Evolutionary conservation across 306 rosid genomes (phyloP).

Genomic region (Pterocarpus santalinus): DNA sequence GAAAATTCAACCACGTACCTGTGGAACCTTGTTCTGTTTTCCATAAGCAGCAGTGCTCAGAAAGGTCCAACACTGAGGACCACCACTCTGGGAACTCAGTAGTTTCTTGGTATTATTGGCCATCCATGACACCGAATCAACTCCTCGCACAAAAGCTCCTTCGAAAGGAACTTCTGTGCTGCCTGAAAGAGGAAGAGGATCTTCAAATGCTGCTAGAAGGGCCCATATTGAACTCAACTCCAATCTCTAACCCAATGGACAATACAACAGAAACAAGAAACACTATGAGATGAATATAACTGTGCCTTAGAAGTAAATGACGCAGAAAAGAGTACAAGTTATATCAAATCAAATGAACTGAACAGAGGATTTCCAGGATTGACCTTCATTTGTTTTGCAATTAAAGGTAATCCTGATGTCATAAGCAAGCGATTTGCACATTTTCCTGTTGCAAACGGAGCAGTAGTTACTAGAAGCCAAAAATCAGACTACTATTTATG

Average conservation of each 20-base stretch:
- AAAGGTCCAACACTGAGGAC: slow-evolving; percentile 94
- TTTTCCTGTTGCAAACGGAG: slow-evolving; percentile 68
- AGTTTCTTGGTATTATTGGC: slow-evolving; percentile 85
- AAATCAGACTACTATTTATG: background rate
- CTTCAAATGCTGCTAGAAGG: slow-evolving; percentile 91
- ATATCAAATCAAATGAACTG: slow-evolving; percentile 34
- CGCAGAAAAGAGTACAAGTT: slow-evolving; percentile 2
- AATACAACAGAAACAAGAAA: slow-evolving; percentile 43
- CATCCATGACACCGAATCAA: slow-evolving; percentile 94
- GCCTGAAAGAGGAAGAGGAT: slow-evolving; percentile 73
- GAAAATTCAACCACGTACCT: slow-evolving; percentile 62
- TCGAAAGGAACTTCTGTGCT: slow-evolving; percentile 72
- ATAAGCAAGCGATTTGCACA: slow-evolving; percentile 96
- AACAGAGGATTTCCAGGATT: slow-evolving; percentile 14
- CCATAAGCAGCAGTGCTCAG: slow-evolving; percentile 87
- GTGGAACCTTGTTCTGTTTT: slow-evolving; percentile 91
- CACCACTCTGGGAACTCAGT: slow-evolving; percentile 54
- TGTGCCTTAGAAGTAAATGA: slow-evolving; percentile 15
- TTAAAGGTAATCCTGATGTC: slow-evolving; percentile 80
- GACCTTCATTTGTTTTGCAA: slow-evolving; percentile 95
- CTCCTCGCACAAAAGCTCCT: slow-evolving; percentile 95
- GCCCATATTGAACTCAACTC: slow-evolving; percentile 98
- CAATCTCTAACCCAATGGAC: slow-evolving; percentile 67
- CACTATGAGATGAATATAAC: slow-evolving; percentile 35
- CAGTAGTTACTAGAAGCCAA: slow-evolving; percentile 35